phyloP scores from a whole-genome alignment of 2,329 filamentous ascomycete species.

The Xylariaceae sp. region DNA sequence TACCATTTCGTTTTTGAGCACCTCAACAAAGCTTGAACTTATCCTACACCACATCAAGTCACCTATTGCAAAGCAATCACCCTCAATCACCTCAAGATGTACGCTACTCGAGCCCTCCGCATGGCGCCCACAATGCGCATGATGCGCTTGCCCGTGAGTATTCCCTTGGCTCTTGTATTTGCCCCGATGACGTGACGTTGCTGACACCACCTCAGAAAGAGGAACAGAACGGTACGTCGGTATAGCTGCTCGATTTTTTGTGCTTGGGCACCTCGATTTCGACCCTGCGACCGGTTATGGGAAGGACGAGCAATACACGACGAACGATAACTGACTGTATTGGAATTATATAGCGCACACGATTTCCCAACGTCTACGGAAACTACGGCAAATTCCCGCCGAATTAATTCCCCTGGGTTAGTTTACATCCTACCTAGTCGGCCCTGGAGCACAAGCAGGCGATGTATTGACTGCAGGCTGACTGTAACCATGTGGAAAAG shows the following conservation, averaged over 20 bases:
- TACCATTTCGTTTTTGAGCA: conserved; percentile 1
- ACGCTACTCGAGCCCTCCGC: conserved; percentile 58
- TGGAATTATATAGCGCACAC: conserved; percentile 67
- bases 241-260: conserved; percentile 22
- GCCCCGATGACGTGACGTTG: conserved; percentile 34
- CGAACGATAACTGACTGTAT: conserved; percentile 15
- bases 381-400: conserved; percentile 81
- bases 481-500: conserved; percentile 39
- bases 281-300: background rate
- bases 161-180: conserved; percentile 11
- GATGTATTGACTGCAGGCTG: conserved; percentile 1
- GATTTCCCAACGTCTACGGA: conserved; percentile 88
- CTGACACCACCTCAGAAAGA: conserved; percentile 50
- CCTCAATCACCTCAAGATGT: conserved; percentile 46
- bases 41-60: conserved; percentile 5
- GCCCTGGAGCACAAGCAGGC: no score
- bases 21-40: conserved; percentile 4
- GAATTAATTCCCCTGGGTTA: conserved; percentile 93
- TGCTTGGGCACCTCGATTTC: conserved; percentile 8
- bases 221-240: conserved; percentile 59
- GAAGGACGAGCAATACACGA: conserved; percentile 1
- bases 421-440: conserved; percentile 30
- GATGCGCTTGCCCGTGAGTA: conserved; percentile 66
- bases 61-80: conserved; percentile 18
- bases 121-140: conserved; percentile 63